Conservation (phyloP, 805 yeast species). For the Cyberlindnera euphorbiae region DNA sequence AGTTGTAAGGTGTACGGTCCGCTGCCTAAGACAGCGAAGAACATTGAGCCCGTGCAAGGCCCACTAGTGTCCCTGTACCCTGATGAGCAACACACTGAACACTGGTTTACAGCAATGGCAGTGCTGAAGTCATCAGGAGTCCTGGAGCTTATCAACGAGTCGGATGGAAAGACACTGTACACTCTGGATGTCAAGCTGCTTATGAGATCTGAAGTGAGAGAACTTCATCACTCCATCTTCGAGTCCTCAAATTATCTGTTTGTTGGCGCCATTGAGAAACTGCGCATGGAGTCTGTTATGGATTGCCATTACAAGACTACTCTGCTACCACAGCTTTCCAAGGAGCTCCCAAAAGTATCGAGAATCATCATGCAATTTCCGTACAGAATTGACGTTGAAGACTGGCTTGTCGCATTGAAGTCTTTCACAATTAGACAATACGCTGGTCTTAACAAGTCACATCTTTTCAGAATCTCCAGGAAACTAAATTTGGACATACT, state of each 20-base stretch:
- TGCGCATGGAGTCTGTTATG: slow-evolving; percentile 34
- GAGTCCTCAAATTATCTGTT: slow-evolving; percentile 54
- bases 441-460: slow-evolving; percentile 27
- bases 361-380: slow-evolving; percentile 59
- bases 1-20: slow-evolving; percentile 62
- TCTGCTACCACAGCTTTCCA: slow-evolving; percentile 24
- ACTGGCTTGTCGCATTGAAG: slow-evolving; percentile 67
- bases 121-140: slow-evolving; percentile 60
- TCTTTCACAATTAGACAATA: slow-evolving; percentile 60
- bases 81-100: slow-evolving; percentile 25
- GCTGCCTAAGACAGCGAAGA: slow-evolving; percentile 21
- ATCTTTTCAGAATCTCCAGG: slow-evolving; percentile 47
- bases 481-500: slow-evolving; percentile 51
- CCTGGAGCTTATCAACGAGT: slow-evolving; percentile 54
- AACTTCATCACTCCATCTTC: slow-evolving; percentile 58
- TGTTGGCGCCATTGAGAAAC: slow-evolving; percentile 50
- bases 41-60: slow-evolving; percentile 14
- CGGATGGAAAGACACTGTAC: slow-evolving; percentile 58
- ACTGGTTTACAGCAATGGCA: slow-evolving; percentile 74
- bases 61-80: slow-evolving; percentile 17
- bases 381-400: slow-evolving; percentile 64
- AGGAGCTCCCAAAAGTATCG: slow-evolving; percentile 23
- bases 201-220: slow-evolving; percentile 57
- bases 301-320: slow-evolving; percentile 7
- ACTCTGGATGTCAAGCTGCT: slow-evolving; percentile 50